Conservation (phyloP, 208 protist species). For the Leptomonas pyrrhocoris region DNA sequence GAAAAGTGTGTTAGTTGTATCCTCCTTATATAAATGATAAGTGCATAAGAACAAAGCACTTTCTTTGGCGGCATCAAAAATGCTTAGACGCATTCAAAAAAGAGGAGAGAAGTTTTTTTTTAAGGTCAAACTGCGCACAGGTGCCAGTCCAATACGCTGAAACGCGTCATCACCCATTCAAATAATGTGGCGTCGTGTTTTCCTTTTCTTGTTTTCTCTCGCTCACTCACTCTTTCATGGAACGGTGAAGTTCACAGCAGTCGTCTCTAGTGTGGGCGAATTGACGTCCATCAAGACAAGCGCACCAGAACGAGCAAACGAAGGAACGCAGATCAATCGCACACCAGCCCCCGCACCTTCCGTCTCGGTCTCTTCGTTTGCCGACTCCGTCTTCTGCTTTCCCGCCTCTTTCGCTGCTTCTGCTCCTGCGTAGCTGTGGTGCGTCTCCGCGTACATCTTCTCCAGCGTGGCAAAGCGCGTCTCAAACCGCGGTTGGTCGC, state of each 20-base stretch:
- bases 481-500: constrained; percentile 83
- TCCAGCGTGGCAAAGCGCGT: constrained; percentile 61
- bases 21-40: no score
- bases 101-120: no score
- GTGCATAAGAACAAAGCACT: not conserved
- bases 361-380: constrained; percentile 25
- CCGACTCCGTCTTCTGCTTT: not conserved
- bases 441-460: constrained; percentile 33
- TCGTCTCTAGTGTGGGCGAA: constrained; percentile 67
- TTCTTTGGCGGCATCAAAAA: not conserved
- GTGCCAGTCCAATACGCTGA: not conserved
- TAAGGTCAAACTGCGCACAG: not conserved
- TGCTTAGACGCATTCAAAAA: not conserved
- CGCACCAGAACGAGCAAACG: constrained; percentile 58
- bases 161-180: no score
- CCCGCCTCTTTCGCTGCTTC: constrained; percentile 2
- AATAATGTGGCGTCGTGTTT: not conserved
- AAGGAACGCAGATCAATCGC: constrained; percentile 81
- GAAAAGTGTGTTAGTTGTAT: not conserved
- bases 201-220: not conserved
- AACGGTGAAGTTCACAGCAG: constrained; percentile 37
- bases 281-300: constrained; percentile 84
- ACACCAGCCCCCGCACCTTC: constrained; percentile 32
- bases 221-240: constrained; percentile 1
- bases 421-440: constrained; percentile 14